Evolutionary conservation across 2,329 filamentous ascomycete genomes (phyloP).

Genomic region (Fusarium sp.): DNA sequence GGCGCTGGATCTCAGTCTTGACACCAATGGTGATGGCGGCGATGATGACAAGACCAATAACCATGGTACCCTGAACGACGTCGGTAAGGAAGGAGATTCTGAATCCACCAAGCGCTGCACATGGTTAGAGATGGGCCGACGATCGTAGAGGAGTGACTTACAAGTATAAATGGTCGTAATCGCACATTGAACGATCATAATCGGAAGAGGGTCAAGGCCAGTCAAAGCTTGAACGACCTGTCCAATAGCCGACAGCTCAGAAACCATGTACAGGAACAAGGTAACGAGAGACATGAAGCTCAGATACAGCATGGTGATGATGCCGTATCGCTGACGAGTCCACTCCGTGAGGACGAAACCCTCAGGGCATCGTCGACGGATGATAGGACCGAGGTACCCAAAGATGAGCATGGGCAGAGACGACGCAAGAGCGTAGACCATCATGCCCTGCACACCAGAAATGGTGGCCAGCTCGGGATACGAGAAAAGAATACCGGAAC

Average conservation of each 20-base stretch:
- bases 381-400: slow-evolving; percentile 79
- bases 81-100: slow-evolving; percentile 87
- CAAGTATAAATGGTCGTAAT: slow-evolving; percentile 88
- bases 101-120: slow-evolving; percentile 80
- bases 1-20: slow-evolving; percentile 77
- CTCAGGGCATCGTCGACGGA: slow-evolving; percentile 82
- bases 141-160: slow-evolving; percentile 53
- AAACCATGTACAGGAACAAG: slow-evolving; percentile 88
- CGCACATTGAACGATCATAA: slow-evolving; percentile 81
- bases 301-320: slow-evolving; percentile 76
- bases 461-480: slow-evolving; percentile 86
- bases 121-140: not conserved
- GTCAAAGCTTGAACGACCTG: slow-evolving; percentile 82
- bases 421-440: slow-evolving; percentile 81
- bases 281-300: slow-evolving; percentile 84
- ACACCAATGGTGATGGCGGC: slow-evolving; percentile 83
- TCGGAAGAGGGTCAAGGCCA: slow-evolving; percentile 78
- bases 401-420: slow-evolving; percentile 80
- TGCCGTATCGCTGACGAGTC: slow-evolving; percentile 83
- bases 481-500: slow-evolving; percentile 84
- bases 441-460: slow-evolving; percentile 80
- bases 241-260: slow-evolving; percentile 83
- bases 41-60: slow-evolving; percentile 79
- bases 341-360: slow-evolving; percentile 89
- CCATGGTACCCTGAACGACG: slow-evolving; percentile 84